These are phyloP conservation scores for Termitomyces sp. DNA, from an alignment of 768 basidiomycete species.

Conservation along the genomic window DNA sequence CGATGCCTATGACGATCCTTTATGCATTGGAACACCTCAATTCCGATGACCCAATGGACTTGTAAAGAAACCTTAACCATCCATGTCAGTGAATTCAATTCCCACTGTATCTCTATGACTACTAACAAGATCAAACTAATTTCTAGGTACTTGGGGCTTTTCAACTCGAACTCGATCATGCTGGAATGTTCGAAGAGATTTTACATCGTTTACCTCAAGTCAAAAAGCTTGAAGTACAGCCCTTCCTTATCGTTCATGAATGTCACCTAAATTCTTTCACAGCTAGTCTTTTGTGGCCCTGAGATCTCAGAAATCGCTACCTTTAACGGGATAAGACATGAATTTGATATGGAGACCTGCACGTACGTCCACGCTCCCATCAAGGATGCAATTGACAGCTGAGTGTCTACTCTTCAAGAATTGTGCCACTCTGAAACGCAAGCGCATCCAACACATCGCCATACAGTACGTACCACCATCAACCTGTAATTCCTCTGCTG, in stretches of 20 bases:
- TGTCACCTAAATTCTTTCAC: not conserved
- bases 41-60: slow-evolving; percentile 14
- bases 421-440: slow-evolving; percentile 21
- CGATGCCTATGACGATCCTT: slow-evolving; percentile 24
- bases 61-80: slow-evolving; percentile 15
- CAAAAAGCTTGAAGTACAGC: slow-evolving; percentile 22
- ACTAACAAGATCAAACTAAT: not conserved
- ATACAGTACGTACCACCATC: slow-evolving; percentile 18
- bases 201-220: slow-evolving; percentile 29
- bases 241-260: not conserved
- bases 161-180: slow-evolving; percentile 17
- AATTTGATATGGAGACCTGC: slow-evolving; percentile 26
- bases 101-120: not conserved
- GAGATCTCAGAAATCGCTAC: not conserved
- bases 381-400: not conserved
- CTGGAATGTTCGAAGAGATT: slow-evolving; percentile 29
- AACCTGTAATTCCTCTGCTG: not conserved
- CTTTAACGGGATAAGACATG: not conserved
- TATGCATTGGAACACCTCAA: slow-evolving; percentile 19
- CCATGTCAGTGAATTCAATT: slow-evolving; percentile 12
- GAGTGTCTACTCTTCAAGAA: slow-evolving; percentile 13
- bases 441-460: slow-evolving; percentile 19
- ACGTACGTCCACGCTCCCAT: slow-evolving; percentile 17
- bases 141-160: slow-evolving; percentile 26
- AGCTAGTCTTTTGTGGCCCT: slow-evolving; percentile 11